These are phyloP conservation scores for Daphne laureola DNA, from an alignment of 441 rosid species.

Conservation along the genomic window DNA sequence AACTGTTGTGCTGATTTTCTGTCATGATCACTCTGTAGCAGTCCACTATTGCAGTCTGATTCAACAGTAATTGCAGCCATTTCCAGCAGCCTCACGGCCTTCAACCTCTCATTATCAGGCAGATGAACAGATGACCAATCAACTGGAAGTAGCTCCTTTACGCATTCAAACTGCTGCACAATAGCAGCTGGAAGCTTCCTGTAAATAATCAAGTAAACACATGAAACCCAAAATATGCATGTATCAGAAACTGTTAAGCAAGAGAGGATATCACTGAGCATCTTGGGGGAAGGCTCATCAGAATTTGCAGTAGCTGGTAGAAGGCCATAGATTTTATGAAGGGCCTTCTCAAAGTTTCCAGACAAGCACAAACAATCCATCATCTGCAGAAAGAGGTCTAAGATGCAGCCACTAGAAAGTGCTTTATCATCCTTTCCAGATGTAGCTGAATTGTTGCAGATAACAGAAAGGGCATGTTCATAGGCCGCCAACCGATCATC, in stretches of 20 bases:
- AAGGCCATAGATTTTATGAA: constrained; percentile 40
- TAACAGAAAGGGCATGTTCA: constrained; percentile 63
- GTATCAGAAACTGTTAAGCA: constrained; percentile 88
- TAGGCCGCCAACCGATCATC: constrained; percentile 65
- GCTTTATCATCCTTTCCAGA: constrained; percentile 24
- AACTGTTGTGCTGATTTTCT: constrained; percentile 36
- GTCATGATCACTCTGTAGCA: constrained; percentile 19
- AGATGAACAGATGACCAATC: constrained; percentile 60
- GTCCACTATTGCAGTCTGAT: constrained; percentile 17
- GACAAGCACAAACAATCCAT: constrained; percentile 69
- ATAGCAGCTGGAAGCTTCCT: constrained; percentile 74
- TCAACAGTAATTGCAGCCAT: constrained; percentile 35
- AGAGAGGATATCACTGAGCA: constrained; percentile 72
- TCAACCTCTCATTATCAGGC: constrained; percentile 40
- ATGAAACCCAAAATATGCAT: constrained; percentile 98
- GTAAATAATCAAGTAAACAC: constrained; percentile 93
- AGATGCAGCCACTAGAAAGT: constrained; percentile 69
- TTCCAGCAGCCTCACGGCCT: constrained; percentile 37
- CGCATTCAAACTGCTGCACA: constrained; percentile 51
- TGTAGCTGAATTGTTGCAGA: constrained; percentile 43
- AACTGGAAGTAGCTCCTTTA: constrained; percentile 48
- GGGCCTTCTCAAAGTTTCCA: constrained; percentile 60
- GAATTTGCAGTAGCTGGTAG: constrained; percentile 36
- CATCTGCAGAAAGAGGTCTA: constrained; percentile 91
- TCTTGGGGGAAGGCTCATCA: constrained; percentile 50